Evolutionary conservation across 495 filamentous ascomycete genomes (phyloP).

Genomic region (Lasiosphaeriaceae sp.): DNA sequence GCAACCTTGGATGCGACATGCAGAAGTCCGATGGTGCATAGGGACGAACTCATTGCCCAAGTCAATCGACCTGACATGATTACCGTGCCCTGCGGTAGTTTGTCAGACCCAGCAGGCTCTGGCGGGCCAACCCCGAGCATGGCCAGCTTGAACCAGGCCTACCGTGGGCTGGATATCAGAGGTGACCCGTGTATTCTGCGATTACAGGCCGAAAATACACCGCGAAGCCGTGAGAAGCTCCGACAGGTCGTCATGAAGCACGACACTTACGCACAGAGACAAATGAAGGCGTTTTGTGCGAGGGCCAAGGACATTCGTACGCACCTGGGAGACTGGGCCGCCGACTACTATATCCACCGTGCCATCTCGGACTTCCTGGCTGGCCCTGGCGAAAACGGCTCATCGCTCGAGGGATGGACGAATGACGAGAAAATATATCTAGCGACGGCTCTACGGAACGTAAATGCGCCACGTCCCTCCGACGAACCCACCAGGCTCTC

Average conservation of each 20-base stretch:
- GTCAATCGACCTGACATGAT: conserved; percentile 63
- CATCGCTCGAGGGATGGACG: conserved; percentile 36
- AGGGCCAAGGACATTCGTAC: conserved; percentile 49
- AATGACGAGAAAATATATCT: conserved; percentile 62
- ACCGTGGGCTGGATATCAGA: conserved; percentile 51
- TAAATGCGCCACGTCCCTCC: conserved; percentile 34
- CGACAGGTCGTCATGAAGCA: conserved; percentile 42
- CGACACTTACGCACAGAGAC: conserved; percentile 60
- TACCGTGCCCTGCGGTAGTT: conserved; percentile 44
- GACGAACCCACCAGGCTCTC: conserved; percentile 36
- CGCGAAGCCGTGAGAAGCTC: conserved; percentile 36
- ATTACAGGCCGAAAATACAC: conserved; percentile 36
- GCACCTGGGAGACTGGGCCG: conserved; percentile 71
- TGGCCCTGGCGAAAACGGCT: conserved; percentile 23
- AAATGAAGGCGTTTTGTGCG: conserved; percentile 56
- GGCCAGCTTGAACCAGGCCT: conserved; percentile 34
- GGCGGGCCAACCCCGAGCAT: conserved; percentile 25
- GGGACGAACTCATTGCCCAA: conserved; percentile 62
- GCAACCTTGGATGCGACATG: conserved; percentile 69
- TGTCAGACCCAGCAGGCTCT: conserved; percentile 1
- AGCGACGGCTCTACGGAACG: conserved; percentile 40
- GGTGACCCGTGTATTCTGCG: conserved; percentile 68
- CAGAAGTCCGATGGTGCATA: conserved; percentile 66
- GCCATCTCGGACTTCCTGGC: conserved; percentile 48
- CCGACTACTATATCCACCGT: conserved; percentile 63